Conservation (phyloP, 225 moss, liverwort and hornwort species). For the Climacium dendroides region DNA sequence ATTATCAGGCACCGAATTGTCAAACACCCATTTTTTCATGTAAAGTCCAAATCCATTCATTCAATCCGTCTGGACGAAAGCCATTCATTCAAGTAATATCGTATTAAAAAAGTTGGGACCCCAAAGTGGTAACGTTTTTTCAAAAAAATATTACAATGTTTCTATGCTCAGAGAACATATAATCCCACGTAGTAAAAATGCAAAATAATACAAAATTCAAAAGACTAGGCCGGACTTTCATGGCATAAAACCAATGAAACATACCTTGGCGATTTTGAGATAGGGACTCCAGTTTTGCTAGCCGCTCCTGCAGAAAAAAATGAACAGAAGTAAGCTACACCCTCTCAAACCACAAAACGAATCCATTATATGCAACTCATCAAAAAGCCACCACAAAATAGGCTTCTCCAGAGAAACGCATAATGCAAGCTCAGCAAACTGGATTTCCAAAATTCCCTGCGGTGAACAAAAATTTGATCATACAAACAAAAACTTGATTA, state of each 20-base stretch:
- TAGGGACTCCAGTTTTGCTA: slow-evolving; percentile 33
- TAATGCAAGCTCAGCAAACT: background rate
- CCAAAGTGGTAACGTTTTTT: background rate
- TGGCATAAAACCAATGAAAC: background rate
- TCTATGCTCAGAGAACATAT: background rate
- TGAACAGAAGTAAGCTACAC: background rate
- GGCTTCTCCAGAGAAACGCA: background rate
- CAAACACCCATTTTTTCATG: background rate
- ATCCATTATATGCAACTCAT: background rate
- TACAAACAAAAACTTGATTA: background rate
- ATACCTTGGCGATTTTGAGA: slow-evolving; percentile 18
- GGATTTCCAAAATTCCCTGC: background rate
- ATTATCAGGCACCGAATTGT: background rate
- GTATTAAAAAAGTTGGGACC: background rate
- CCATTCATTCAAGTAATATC: background rate
- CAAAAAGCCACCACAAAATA: background rate
- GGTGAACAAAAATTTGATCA: background rate
- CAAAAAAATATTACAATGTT: no score
- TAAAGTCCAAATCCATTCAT: background rate
- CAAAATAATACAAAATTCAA: background rate
- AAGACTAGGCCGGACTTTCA: background rate
- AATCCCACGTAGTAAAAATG: background rate
- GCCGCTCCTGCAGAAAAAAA: slow-evolving; percentile 15
- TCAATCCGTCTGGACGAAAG: background rate
- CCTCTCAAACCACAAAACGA: background rate